Conservation (phyloP, 177 flowering plant species). For the Vitis hybrid region DNA sequence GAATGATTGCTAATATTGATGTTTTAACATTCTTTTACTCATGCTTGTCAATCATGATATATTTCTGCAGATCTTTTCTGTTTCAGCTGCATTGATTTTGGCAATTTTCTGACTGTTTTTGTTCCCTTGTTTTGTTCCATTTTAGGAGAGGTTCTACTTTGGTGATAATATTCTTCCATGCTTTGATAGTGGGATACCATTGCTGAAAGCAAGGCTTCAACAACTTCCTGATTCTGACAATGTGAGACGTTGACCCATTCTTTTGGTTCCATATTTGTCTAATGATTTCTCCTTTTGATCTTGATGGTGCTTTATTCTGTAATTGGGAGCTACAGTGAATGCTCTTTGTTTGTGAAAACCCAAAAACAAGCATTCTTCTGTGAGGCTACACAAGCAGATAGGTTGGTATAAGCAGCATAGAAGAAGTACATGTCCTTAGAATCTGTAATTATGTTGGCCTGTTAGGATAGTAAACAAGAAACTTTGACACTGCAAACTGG, state of each 20-base stretch:
- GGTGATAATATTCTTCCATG: constrained; percentile 91
- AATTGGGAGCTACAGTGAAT: not conserved
- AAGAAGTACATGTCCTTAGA: too few relatives aligned
- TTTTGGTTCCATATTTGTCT: not conserved
- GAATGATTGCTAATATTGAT: constrained; percentile 4
- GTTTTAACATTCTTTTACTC: not conserved
- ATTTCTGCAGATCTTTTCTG: not conserved
- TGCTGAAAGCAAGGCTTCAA: constrained; percentile 88
- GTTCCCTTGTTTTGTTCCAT: constrained; percentile 7
- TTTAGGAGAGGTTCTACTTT: constrained; percentile 96
- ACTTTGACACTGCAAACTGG: not conserved
- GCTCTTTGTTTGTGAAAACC: not conserved
- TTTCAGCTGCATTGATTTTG: not conserved
- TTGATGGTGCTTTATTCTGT: not conserved
- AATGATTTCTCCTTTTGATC: not conserved
- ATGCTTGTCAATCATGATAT: not conserved
- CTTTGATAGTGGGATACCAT: constrained; percentile 96
- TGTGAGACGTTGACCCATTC: constrained; percentile 35
- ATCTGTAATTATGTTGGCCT: too few relatives aligned
- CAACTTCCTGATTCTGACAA: constrained; percentile 95
- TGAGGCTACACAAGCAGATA: not conserved
- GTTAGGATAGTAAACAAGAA: not conserved
- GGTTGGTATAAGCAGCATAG: too few relatives aligned
- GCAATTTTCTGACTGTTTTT: constrained; percentile 2
- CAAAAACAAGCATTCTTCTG: not conserved